Evolutionary conservation across 148 eudicot genomes (phyloP), one percentile per base, ranked within the genome.

Genomic region (Fagopyrum tataricum): DNA sequence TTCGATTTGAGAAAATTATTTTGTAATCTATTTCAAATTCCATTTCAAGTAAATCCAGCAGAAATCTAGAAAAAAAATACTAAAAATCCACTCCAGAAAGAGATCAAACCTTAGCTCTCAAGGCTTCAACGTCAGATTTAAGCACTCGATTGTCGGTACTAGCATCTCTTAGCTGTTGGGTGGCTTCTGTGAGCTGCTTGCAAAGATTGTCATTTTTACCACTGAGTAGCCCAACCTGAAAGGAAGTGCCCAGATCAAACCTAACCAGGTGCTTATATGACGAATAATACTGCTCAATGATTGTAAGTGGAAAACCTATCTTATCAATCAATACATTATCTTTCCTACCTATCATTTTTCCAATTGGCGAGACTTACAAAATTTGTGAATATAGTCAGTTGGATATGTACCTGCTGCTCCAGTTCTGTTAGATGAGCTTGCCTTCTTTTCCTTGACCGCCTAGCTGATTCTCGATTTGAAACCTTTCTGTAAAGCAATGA

Each of bases 391-490:
- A 46, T 13, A 46, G 49, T 46, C 2, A 46, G 49, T 46, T 46
- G 3, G 13, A 46, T 46, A 46, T 71, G 15, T 67, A 93, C 98
- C 95, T 91, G 97, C 70, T 75, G 77, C 83, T 94, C 97, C 72
- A 94, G 91, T 49, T 87, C 97, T 51, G 79, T 75, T 61, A 88
- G 82, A 44, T 94, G 96, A 26, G 90, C 97, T 79, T 94, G 98
- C 76, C 88, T 94, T 76, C 98, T 84, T 69, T 78, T 85, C 69
- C 69, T 85, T 0, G 97, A 94, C 47, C 98, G 93, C 77, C 97
- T 83, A 64, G 98, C 98, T 51, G 98, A 94, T 80, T 91, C 97
- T 81, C 97, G 85, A 71, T 94, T 94, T 4, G 98, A 91, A 74
- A 77, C 88, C 97, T 82, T 91, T 85, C 98, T 94, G 84, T 64